Conservation (phyloP, 805 yeast genomes). For the Nakazawaea siamensis region DNA sequence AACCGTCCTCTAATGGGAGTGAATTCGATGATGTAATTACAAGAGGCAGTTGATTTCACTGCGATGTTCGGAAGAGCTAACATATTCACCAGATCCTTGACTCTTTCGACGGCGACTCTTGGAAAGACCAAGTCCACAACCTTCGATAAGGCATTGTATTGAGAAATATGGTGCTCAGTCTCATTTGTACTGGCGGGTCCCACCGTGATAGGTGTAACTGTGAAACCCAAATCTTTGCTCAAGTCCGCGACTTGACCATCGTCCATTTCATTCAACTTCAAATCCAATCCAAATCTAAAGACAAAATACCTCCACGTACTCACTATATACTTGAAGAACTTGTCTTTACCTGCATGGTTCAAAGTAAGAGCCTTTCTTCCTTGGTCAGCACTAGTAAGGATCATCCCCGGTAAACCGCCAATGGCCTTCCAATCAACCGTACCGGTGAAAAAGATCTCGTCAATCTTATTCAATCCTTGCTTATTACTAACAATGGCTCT, state of each 20-base stretch:
- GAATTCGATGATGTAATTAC: slow-evolving; percentile 63
- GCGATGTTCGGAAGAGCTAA: slow-evolving; percentile 1
- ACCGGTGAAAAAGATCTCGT: slow-evolving; percentile 73
- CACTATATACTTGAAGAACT: slow-evolving; percentile 45
- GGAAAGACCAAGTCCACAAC: slow-evolving; percentile 54
- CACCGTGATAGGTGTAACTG: slow-evolving; percentile 2
- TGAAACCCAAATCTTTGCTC: slow-evolving; percentile 11
- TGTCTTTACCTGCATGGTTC: slow-evolving; percentile 27
- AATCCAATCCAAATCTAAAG: slow-evolving; percentile 62
- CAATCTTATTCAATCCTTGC: slow-evolving; percentile 46
- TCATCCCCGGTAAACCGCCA: slow-evolving; percentile 89
- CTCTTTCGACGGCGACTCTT: not conserved
- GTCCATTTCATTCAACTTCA: slow-evolving; percentile 25
- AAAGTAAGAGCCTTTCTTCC: slow-evolving; percentile 53
- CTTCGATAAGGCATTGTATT: slow-evolving; percentile 11
- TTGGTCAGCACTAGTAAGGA: slow-evolving; percentile 75
- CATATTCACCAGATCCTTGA: not conserved
- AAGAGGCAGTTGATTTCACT: slow-evolving; percentile 27
- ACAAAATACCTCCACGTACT: slow-evolving; percentile 85
- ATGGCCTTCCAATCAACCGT: slow-evolving; percentile 65
- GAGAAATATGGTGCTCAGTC: not conserved
- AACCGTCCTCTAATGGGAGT: slow-evolving; percentile 73
- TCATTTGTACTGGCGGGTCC: not conserved
- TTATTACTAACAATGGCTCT: slow-evolving; percentile 58
- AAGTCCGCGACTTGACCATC: slow-evolving; percentile 12